Percentiles rank a stretch among this genome's conserved stretches.
Evolutionary conservation across 1,284 basidiomycete species (phyloP).

Genomic region (Malassezia sp.): DNA sequence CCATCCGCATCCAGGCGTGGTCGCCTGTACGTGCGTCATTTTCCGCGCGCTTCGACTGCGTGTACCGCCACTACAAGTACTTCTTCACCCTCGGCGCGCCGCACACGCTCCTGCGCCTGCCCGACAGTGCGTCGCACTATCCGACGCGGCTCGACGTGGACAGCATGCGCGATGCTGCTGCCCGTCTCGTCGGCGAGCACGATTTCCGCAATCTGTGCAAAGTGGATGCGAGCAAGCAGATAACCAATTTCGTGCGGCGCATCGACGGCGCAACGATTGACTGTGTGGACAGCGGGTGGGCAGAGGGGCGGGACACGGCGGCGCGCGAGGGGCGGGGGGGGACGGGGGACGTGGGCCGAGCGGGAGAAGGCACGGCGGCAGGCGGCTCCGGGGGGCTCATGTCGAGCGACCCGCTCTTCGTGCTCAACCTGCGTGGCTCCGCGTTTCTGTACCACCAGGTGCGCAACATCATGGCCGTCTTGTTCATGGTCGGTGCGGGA

Average conservation of each 20-base stretch:
- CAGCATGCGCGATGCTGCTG: slow-evolving; percentile 67
- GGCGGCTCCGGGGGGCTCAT: too few relatives aligned
- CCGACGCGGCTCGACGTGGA: slow-evolving; percentile 23
- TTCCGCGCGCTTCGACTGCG: slow-evolving; percentile 78
- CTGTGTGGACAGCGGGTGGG: slow-evolving; percentile 28
- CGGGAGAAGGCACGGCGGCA: slow-evolving; percentile 5
- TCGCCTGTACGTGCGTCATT: slow-evolving; percentile 72
- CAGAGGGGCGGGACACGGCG: not conserved
- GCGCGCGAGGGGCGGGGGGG: not conserved
- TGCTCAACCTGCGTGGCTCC: slow-evolving; percentile 74
- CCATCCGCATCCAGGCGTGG: slow-evolving; percentile 89
- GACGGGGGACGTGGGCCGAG: not conserved
- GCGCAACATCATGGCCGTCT: slow-evolving; percentile 81
- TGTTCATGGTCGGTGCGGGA: slow-evolving; percentile 75
- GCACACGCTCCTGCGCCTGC: slow-evolving; percentile 14
- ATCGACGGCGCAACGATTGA: slow-evolving; percentile 60
- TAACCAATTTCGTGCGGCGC: slow-evolving; percentile 61
- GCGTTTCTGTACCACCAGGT: slow-evolving; percentile 97
- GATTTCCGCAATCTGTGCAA: slow-evolving; percentile 95
- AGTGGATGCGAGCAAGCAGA: slow-evolving; percentile 85
- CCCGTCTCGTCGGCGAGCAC: slow-evolving; percentile 69
- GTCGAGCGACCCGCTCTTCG: slow-evolving; percentile 51
- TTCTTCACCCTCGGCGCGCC: slow-evolving; percentile 54
- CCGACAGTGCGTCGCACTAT: slow-evolving; percentile 7
- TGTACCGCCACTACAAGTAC: slow-evolving; percentile 89